Evolutionary conservation across 768 basidiomycete genomes (phyloP).

Genomic region (Tylopilus plumbeoviolaceoides): DNA sequence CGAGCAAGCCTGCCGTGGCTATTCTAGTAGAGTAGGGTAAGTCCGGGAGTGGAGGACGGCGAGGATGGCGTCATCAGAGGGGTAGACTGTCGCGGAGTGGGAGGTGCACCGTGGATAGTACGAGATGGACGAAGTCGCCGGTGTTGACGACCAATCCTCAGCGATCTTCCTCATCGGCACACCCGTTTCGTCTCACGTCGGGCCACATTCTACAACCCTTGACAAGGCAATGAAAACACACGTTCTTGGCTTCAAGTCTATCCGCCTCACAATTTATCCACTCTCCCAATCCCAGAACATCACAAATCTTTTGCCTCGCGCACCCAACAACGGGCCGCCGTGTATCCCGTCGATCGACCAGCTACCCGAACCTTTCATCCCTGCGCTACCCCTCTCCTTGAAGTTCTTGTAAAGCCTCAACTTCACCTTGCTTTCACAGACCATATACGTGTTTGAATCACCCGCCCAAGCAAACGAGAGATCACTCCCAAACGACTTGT

Average conservation of each 20-base stretch:
- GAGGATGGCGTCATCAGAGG: slow-evolving; percentile 80
- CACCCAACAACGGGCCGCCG: slow-evolving; percentile 83
- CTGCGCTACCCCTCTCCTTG: slow-evolving; percentile 68
- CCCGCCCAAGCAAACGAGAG: slow-evolving; percentile 94
- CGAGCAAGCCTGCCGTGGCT: slow-evolving; percentile 64
- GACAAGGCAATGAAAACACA: slow-evolving; percentile 36
- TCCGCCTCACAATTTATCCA: slow-evolving; percentile 87
- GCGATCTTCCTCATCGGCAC: background rate
- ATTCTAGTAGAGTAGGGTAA: slow-evolving; percentile 71
- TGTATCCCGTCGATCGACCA: slow-evolving; percentile 85
- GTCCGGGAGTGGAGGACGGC: slow-evolving; percentile 81
- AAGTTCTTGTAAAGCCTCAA: slow-evolving; percentile 89
- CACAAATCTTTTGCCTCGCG: slow-evolving; percentile 84
- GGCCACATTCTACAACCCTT: slow-evolving; percentile 84
- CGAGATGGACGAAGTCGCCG: slow-evolving; percentile 74
- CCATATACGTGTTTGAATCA: slow-evolving; percentile 95
- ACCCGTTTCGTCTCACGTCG: too few species aligned
- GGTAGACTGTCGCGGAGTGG: slow-evolving; percentile 72
- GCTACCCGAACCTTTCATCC: slow-evolving; percentile 76
- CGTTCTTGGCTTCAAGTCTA: slow-evolving; percentile 93
- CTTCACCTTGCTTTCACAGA: slow-evolving; percentile 83
- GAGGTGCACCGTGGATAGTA: slow-evolving; percentile 70
- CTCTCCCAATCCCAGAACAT: slow-evolving; percentile 99
- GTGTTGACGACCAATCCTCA: slow-evolving; percentile 45
- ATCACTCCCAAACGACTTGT: slow-evolving; percentile 94